These are phyloP conservation scores for Cladosporium sp. DNA, from an alignment of 2,329 filamentous ascomycete species.

Conservation along the genomic window DNA sequence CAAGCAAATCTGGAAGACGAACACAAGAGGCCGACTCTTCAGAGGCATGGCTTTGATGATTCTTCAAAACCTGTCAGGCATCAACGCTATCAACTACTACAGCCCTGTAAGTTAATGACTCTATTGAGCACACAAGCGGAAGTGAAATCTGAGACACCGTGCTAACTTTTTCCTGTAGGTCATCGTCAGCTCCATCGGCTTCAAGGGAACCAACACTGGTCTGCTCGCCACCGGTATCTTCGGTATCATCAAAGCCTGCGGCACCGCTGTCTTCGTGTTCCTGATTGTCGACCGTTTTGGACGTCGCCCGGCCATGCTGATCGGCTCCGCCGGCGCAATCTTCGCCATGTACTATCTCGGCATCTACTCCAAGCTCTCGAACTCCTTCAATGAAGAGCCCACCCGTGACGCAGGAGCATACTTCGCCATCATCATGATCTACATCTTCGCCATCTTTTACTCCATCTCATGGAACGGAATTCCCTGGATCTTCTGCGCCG, in stretches of 20 bases:
- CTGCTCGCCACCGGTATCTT: slow-evolving; percentile 23
- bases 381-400: slow-evolving; percentile 51
- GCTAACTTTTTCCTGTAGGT: background rate
- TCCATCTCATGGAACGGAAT: slow-evolving; percentile 47
- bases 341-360: slow-evolving; percentile 56
- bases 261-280: slow-evolving; percentile 15
- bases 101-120: background rate
- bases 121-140: background rate
- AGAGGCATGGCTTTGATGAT: slow-evolving; percentile 27
- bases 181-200: slow-evolving; percentile 10
- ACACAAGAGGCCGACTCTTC: slow-evolving; percentile 23
- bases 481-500: slow-evolving; percentile 46
- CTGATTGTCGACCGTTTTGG: slow-evolving; percentile 18
- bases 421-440: slow-evolving; percentile 57
- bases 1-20: slow-evolving; percentile 28
- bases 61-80: slow-evolving; percentile 23
- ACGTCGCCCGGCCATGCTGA: slow-evolving; percentile 7
- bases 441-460: slow-evolving; percentile 58
- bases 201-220: slow-evolving; percentile 19
- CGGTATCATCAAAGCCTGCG: slow-evolving; percentile 23
- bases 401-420: slow-evolving; percentile 48
- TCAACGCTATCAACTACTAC: slow-evolving; percentile 18
- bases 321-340: slow-evolving; percentile 36
- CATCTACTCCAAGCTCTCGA: slow-evolving; percentile 46
- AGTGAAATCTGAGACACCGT: background rate